A percentile compares a stretch with the other conserved stretches of the same genome.
These are phyloP conservation scores for Inga laurina DNA, from an alignment of 306 rosid species.

Conservation along the genomic window DNA sequence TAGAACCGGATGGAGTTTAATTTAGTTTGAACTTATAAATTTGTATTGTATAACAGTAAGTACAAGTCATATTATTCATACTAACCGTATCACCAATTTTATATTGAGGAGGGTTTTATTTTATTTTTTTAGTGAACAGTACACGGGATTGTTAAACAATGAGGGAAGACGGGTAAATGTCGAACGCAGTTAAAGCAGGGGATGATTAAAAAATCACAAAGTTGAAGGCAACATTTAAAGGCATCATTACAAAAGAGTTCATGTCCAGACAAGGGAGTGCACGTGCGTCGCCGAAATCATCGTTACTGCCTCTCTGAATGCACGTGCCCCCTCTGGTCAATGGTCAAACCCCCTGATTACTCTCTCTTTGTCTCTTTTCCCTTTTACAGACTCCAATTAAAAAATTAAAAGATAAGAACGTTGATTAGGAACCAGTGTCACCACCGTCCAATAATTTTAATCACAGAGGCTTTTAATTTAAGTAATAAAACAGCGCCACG, in stretches of 20 bases:
- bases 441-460: conserved; percentile 39
- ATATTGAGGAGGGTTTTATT: not conserved
- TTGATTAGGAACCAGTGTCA: conserved; percentile 51
- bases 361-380: conserved; percentile 15
- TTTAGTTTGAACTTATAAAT: no score
- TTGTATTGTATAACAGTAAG: no score
- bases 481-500: not conserved
- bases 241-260: conserved; percentile 58
- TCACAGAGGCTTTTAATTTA: conserved; percentile 20
- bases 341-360: conserved; percentile 67
- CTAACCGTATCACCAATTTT: not conserved
- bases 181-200: not conserved
- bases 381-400: conserved; percentile 27
- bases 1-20: no score
- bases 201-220: not conserved
- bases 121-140: conserved; percentile 10
- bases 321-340: conserved; percentile 83
- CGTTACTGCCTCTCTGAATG: conserved; percentile 53
- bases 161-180: not conserved
- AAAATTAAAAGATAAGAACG: conserved; percentile 41
- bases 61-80: no score
- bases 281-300: conserved; percentile 82
- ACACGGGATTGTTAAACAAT: conserved; percentile 11
- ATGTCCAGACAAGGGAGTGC: conserved; percentile 62
- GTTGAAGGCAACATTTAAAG: conserved; percentile 46